Conservation (phyloP, 495 filamentous ascomycete species). For the Tuber borchii region DNA sequence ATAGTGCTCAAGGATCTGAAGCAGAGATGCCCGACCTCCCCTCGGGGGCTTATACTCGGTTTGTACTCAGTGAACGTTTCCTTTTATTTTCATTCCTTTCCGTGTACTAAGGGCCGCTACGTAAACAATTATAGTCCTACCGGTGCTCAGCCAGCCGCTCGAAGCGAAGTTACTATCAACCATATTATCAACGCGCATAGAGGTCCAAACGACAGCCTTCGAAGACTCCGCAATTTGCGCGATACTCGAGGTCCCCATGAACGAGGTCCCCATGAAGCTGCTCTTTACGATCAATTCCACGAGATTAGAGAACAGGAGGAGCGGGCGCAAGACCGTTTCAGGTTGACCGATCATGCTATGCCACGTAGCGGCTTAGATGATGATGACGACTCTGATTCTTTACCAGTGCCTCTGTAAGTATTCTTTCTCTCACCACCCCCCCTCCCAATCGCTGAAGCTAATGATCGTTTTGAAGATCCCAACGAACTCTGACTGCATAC, state of each 20-base stretch:
- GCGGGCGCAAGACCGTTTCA: not conserved
- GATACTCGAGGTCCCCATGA: not conserved
- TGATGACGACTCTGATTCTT: conserved; percentile 1
- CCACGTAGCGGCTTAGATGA: conserved; percentile 1
- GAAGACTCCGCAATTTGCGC: not conserved
- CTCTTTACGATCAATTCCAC: not conserved
- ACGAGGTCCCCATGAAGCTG: not conserved
- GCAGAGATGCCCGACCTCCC: not conserved
- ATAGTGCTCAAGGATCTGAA: not conserved
- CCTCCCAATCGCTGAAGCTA: not conserved
- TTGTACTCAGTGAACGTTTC: not conserved
- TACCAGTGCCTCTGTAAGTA: not conserved
- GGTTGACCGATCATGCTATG: not conserved
- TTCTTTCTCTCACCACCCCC: not conserved
- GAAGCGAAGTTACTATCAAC: not conserved
- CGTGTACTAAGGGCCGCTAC: not conserved
- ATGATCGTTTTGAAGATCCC: not conserved
- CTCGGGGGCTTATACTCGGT: not conserved
- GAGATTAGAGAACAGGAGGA: not conserved
- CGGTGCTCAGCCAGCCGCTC: not conserved
- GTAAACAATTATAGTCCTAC: not conserved
- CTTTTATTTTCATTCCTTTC: not conserved
- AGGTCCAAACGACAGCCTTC: not conserved
- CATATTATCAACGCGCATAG: not conserved
- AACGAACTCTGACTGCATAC: not conserved